phyloP scores from a whole-genome alignment of 2,329 filamentous ascomycete genomes.

The Stachybotrys chartarum region DNA sequence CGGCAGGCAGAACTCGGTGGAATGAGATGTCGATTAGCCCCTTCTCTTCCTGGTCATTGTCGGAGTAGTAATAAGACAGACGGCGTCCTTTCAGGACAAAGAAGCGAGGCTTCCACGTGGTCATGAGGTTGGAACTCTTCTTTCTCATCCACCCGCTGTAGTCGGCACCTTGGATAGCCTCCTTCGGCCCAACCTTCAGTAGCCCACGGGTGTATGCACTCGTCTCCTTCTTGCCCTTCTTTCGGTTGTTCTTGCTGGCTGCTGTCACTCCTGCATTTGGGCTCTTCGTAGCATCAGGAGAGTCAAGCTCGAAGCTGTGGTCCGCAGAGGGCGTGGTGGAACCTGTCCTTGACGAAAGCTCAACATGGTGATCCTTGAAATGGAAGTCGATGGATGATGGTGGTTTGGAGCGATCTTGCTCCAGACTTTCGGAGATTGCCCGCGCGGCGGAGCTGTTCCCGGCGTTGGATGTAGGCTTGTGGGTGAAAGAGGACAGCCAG shows the following conservation, averaged over 20 bases:
- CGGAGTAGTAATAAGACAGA: constrained; percentile 92
- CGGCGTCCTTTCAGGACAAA: constrained; percentile 90
- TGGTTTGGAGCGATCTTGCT: constrained; percentile 46
- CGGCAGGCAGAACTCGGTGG: constrained; percentile 90
- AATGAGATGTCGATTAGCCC: constrained; percentile 97
- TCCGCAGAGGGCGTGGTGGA: constrained; percentile 62
- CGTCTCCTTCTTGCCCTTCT: constrained; percentile 88
- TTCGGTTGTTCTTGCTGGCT: constrained; percentile 41
- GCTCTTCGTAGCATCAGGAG: constrained; percentile 56
- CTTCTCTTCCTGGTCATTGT: constrained; percentile 86
- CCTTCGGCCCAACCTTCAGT: constrained; percentile 69
- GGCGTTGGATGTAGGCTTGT: constrained; percentile 41
- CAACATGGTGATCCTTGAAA: constrained; percentile 43
- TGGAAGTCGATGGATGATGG: constrained; percentile 42
- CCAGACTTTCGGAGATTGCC: constrained; percentile 73
- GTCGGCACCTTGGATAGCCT: constrained; percentile 80
- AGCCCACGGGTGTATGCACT: constrained; percentile 88
- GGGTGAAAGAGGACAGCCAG: constrained; percentile 45
- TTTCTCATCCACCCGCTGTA: constrained; percentile 99
- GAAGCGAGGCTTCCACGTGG: constrained; percentile 94
- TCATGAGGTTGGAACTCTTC: constrained; percentile 91
- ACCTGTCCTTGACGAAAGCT: constrained; percentile 67
- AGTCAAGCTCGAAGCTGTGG: constrained; percentile 73
- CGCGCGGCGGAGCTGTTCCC: constrained; percentile 63
- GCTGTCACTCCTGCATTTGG: constrained; percentile 41